Percentiles rank a stretch among this genome's conserved stretches.
Conservation (phyloP, 768 basidiomycete species). For the Scleroderma citrinum region DNA sequence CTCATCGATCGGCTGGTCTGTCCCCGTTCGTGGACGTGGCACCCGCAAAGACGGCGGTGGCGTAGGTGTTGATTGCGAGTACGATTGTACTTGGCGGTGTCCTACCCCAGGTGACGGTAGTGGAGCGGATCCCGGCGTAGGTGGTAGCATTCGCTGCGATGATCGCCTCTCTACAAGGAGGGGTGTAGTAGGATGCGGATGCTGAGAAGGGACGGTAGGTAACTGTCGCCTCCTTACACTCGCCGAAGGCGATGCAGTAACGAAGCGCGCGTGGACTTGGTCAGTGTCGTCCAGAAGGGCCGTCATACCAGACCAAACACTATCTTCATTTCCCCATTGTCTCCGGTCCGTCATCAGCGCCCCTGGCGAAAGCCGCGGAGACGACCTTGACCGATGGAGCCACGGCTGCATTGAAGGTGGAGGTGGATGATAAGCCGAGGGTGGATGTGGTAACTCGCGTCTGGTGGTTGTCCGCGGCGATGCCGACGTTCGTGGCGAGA, state of each 20-base stretch:
- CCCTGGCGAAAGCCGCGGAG: slow-evolving; percentile 15
- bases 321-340: slow-evolving; percentile 3
- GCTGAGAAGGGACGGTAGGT: slow-evolving; percentile 22
- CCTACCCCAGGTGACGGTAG: slow-evolving; percentile 13
- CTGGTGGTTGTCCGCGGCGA: slow-evolving; percentile 14
- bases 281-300: slow-evolving; percentile 16
- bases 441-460: slow-evolving; percentile 25
- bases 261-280: slow-evolving; percentile 1
- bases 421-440: slow-evolving; percentile 27
- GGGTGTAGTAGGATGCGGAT: slow-evolving; percentile 10
- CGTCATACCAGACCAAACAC: slow-evolving; percentile 9
- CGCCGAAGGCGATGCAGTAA: slow-evolving; percentile 9
- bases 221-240: slow-evolving; percentile 23
- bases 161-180: slow-evolving; percentile 14
- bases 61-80: slow-evolving; percentile 10
- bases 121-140: slow-evolving; percentile 27
- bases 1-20: slow-evolving; percentile 4
- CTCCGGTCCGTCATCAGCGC: neutral
- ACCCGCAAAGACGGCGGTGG: slow-evolving; percentile 3
- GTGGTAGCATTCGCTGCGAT: slow-evolving; percentile 37
- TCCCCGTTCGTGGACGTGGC: slow-evolving; percentile 13
- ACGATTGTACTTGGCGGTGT: slow-evolving; percentile 17
- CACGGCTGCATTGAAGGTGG: slow-evolving; percentile 20
- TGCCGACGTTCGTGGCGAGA: slow-evolving; percentile 15
- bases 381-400: slow-evolving; percentile 24